Conservation (phyloP, 2,329 filamentous ascomycete genomes). For the Colletotrichum spaethianum region DNA sequence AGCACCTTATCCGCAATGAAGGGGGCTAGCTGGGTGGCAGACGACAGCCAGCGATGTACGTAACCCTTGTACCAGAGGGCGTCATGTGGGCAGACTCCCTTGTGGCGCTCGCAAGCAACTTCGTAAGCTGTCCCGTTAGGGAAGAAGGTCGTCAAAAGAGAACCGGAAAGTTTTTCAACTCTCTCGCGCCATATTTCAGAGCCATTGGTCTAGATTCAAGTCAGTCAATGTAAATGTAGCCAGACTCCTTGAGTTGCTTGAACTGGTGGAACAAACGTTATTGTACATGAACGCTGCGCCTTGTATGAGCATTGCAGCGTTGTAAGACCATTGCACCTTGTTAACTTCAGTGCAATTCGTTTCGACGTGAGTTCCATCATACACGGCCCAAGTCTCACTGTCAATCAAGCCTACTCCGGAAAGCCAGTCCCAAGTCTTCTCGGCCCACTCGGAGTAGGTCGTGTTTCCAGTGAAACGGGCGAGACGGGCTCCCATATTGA, state of each 20-base stretch:
- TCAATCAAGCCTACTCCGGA: constrained; percentile 65
- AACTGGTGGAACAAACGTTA: constrained; percentile 48
- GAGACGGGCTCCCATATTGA: constrained; percentile 70
- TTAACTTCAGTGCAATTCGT: constrained; percentile 68
- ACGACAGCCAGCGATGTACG: constrained; percentile 66
- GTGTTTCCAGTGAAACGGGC: constrained; percentile 72
- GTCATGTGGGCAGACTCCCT: constrained; percentile 67
- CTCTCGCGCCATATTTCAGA: constrained; percentile 49
- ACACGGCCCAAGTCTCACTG: constrained; percentile 67
- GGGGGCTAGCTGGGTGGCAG: constrained; percentile 64
- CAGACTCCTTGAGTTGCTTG: no score
- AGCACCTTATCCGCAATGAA: constrained; percentile 60
- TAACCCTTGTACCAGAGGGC: constrained; percentile 72
- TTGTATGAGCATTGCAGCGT: constrained; percentile 65
- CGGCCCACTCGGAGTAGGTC: constrained; percentile 70
- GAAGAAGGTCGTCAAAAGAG: constrained; percentile 62
- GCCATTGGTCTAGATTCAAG: constrained; percentile 57
- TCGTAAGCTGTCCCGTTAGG: constrained; percentile 72
- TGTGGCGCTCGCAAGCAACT: constrained; percentile 68
- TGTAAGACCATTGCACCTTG: constrained; percentile 68
- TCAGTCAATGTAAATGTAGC: constrained; percentile 38
- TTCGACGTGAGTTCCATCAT: constrained; percentile 67
- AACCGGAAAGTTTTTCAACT: constrained; percentile 56
- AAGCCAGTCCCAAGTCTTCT: constrained; percentile 71
- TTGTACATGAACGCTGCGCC: constrained; percentile 75